Evolutionary conservation across 768 basidiomycete genomes (phyloP).

Genomic region (Auriscalpium microsporum): DNA sequence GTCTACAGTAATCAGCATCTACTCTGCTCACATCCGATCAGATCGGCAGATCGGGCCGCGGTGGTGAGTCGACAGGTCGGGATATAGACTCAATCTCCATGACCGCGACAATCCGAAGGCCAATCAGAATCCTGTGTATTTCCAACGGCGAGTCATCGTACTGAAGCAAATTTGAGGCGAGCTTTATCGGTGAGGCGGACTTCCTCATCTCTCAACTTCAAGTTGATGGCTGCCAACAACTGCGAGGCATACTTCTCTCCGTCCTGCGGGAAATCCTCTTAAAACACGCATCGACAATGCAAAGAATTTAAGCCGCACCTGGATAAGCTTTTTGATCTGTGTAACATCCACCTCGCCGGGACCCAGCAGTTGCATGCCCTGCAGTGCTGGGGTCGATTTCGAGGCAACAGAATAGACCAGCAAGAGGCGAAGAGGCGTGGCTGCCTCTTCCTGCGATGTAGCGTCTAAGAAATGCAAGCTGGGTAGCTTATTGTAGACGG

Average conservation of each 20-base stretch:
- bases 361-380: constrained; percentile 59
- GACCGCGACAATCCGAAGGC: neutral
- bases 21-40: neutral
- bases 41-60: neutral
- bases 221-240: constrained; percentile 47
- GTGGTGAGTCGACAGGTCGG: no score
- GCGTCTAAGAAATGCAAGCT: constrained; percentile 69
- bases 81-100: neutral
- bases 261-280: constrained; percentile 31
- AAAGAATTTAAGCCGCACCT: constrained; percentile 32
- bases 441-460: constrained; percentile 59
- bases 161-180: constrained; percentile 39
- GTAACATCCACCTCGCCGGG: constrained; percentile 44
- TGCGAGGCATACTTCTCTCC: constrained; percentile 60
- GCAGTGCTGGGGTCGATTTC: constrained; percentile 33
- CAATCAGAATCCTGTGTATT: neutral
- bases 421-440: constrained; percentile 52
- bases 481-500: constrained; percentile 35
- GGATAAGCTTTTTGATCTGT: constrained; percentile 43
- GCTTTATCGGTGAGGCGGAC: constrained; percentile 50
- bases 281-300: neutral
- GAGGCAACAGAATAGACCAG: constrained; percentile 54
- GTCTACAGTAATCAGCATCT: neutral
- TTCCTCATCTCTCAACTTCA: constrained; percentile 60
- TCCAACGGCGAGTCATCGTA: constrained; percentile 1